These are phyloP conservation scores for Rubroshorea leprosula DNA, from an alignment of 345 rosid genomes.

Conservation along the genomic window DNA sequence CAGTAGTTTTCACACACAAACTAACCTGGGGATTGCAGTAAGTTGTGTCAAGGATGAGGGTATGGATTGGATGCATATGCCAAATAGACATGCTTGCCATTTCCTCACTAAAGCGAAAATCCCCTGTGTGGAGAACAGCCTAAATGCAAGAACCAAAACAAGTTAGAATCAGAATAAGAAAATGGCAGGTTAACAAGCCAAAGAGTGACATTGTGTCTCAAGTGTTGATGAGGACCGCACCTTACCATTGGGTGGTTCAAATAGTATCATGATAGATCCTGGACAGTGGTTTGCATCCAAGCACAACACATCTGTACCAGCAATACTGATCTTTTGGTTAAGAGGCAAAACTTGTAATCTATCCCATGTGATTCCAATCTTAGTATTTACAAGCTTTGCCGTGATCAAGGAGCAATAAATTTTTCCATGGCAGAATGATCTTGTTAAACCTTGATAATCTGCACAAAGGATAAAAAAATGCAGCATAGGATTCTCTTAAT, in stretches of 20 bases:
- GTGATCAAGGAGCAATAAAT: conserved; percentile 87
- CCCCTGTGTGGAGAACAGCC: conserved; percentile 91
- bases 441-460: conserved; percentile 97
- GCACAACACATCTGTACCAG: conserved; percentile 67
- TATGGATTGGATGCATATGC: conserved; percentile 42
- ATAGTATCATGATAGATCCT: conserved; percentile 79
- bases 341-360: conserved; percentile 61
- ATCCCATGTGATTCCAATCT: conserved; percentile 88
- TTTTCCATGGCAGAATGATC: conserved; percentile 81
- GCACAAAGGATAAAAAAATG: conserved; percentile 20
- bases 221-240: conserved; percentile 38
- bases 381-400: conserved; percentile 76
- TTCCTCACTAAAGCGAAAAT: conserved; percentile 71
- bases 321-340: conserved; percentile 59
- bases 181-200: conserved; percentile 6
- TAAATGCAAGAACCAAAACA: conserved; percentile 18
- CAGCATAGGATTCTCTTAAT: background rate
- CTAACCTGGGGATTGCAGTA: conserved; percentile 88
- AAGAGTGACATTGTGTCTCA: conserved; percentile 6
- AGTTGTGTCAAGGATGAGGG: conserved; percentile 95
- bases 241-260: conserved; percentile 86
- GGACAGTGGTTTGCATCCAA: conserved; percentile 97
- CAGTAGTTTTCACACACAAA: conserved; percentile 1
- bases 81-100: conserved; percentile 39
- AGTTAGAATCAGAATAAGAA: conserved; percentile 8